Evolutionary conservation across 192 early-diverging fungal species (phyloP).

Genomic region (Rhizoclosmatium sp.): DNA sequence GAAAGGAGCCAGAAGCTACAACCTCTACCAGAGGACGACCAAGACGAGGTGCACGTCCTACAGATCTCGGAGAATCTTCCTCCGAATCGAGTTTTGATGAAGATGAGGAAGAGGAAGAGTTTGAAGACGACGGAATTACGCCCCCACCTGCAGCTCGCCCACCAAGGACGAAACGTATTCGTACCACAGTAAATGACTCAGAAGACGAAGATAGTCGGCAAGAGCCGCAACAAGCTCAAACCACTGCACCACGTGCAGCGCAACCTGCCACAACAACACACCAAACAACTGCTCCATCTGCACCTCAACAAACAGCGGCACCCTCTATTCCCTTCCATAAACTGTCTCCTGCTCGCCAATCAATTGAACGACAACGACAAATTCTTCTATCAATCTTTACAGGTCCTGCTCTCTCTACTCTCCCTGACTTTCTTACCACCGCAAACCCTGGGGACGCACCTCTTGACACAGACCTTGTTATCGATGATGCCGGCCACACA

Average conservation of each 20-base stretch:
- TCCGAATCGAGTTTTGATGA: constrained; percentile 31
- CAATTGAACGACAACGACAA: constrained; percentile 70
- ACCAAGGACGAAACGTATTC: not conserved
- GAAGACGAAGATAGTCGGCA: not conserved
- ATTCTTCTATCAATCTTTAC: constrained; percentile 88
- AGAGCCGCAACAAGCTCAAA: not conserved
- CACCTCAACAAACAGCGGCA: no score
- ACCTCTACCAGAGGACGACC: not conserved
- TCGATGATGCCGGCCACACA: constrained; percentile 96
- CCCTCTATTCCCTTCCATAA: not conserved
- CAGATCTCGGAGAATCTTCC: constrained; percentile 20
- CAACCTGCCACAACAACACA: no score
- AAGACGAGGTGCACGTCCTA: constrained; percentile 18
- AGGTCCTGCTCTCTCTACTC: constrained; percentile 63
- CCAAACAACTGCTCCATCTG: no score
- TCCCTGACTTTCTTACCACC: constrained; percentile 64
- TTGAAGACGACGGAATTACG: constrained; percentile 4
- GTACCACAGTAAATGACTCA: not conserved
- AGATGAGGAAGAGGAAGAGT: not conserved
- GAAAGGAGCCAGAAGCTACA: constrained; percentile 8
- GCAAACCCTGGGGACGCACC: not conserved
- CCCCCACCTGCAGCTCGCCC: not conserved
- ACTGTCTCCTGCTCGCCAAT: not conserved
- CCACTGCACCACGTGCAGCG: no score
- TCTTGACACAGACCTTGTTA: constrained; percentile 80